Base-by-base conservation (phyloP, 495 filamentous ascomycete genomes). In the Penicillium samsonianum region DNA sequence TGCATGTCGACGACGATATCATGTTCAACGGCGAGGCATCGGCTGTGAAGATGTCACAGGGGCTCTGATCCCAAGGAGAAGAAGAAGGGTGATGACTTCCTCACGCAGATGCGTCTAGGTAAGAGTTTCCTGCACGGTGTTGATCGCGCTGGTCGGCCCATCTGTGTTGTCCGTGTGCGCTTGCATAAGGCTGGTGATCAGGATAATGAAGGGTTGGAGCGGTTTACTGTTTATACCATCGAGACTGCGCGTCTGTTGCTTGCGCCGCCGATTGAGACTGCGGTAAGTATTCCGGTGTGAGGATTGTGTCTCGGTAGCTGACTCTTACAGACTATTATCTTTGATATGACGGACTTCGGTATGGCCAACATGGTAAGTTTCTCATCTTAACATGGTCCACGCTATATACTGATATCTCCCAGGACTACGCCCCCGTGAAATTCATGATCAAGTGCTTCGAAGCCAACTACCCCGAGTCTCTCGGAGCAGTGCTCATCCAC, bases 391-490 rank as follows among this genome's bases (percentile, higher is more conserved):
- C 26, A 9, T 31, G 12, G 5, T 3, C 4, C 10, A 44, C 2
- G 5, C 41, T 26, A 12, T 12, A 31, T 59, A 38, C 62, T 72
- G 46, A 72, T 31, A 41, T 40, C 3, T 28, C 12, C 11, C 38
- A 92, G 90, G 94, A 98, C 68, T 98, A 98, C 68, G 83, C 90
- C 0, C 94, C 94, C 0, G 91, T 98, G 23, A 98, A 93, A 65
- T 98, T 97, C 78, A 96, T 98, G 84, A 97, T 98, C 77, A 96
- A 96, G 76, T 96, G 91, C 73, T 98, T 98, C 69, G 95, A 98
- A 76, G 95, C 94, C 49, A 98, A 98, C 73, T 98, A 98, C 68
- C 94, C 95, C 25, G 95, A 98, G 69, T 90, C 82, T 50, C 79
- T 98, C 0, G 94, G 95, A 45, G 78, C 90, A 6, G 92, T 98